These are phyloP conservation scores for Russula virescens DNA, from an alignment of 768 basidiomycete genomes.

Conservation along the genomic window DNA sequence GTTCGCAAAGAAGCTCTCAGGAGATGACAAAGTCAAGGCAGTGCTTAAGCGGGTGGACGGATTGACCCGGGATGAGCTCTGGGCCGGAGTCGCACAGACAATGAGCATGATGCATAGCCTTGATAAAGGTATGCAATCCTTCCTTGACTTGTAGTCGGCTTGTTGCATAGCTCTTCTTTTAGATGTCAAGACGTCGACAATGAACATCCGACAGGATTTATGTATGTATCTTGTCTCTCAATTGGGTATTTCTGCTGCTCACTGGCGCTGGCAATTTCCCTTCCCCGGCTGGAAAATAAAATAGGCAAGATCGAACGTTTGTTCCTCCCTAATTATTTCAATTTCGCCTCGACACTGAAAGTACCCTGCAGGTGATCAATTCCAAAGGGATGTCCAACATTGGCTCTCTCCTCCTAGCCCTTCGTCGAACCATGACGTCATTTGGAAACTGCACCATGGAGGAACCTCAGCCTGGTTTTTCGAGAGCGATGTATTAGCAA, in stretches of 20 bases:
- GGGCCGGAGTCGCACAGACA: neutral
- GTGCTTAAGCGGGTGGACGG: neutral
- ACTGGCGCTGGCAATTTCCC: neutral
- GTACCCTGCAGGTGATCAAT: neutral
- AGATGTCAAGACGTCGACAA: too few relatives aligned
- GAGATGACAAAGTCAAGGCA: neutral
- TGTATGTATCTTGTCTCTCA: neutral
- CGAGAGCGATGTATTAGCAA: neutral
- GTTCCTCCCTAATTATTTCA: neutral
- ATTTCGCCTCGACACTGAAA: neutral
- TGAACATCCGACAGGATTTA: too few relatives aligned
- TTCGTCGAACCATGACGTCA: constrained; percentile 2
- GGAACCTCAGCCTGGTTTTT: constrained; percentile 7
- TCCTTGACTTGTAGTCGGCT: neutral
- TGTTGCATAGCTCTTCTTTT: neutral
- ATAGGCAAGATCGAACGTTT: constrained; percentile 11
- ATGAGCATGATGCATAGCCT: neutral
- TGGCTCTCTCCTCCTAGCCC: constrained; percentile 6
- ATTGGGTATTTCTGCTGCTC: neutral
- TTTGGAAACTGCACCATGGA: neutral
- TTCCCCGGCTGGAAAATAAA: neutral
- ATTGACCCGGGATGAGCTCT: constrained; percentile 6
- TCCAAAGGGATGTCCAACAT: neutral
- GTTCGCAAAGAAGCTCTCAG: constrained; percentile 6
- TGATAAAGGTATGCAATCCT: neutral